Percentiles rank a stretch among this genome's conserved stretches.
These are phyloP conservation scores for Chlorociboria aeruginascens DNA, from an alignment of 495 filamentous ascomycete species.

Conservation along the genomic window DNA sequence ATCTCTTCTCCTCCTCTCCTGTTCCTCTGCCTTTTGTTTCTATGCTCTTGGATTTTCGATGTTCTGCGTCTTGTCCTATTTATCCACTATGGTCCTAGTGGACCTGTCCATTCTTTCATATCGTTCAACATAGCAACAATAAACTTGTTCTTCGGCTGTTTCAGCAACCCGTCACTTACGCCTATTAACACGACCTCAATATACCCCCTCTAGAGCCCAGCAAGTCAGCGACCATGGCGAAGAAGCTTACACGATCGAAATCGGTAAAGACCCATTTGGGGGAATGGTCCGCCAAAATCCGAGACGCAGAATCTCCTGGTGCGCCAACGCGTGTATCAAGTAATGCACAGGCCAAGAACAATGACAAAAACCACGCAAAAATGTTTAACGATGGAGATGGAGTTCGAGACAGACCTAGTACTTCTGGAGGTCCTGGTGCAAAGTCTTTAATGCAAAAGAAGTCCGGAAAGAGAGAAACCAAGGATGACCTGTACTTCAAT, in stretches of 20 bases:
- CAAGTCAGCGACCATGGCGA: conserved; percentile 2
- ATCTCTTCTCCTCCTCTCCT: conserved; percentile 5
- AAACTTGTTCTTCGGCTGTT: conserved; percentile 6
- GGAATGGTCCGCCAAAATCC: conserved; percentile 10
- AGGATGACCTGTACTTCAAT: conserved; percentile 37
- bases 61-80: background rate
- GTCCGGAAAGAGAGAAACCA: conserved; percentile 26
- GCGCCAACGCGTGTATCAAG: conserved; percentile 18
- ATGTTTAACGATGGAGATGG: conserved; percentile 2
- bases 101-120: conserved; percentile 20
- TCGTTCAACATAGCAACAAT: conserved; percentile 7
- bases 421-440: conserved; percentile 13
- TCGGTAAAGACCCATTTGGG: conserved; percentile 5
- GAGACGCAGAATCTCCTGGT: conserved; percentile 17
- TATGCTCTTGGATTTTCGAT: conserved; percentile 1
- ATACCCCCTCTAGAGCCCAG: background rate
- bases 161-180: conserved; percentile 13
- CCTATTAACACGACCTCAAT: background rate
- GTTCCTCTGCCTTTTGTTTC: background rate
- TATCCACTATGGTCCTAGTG: conserved; percentile 15
- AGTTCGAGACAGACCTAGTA: conserved; percentile 15
- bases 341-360: conserved; percentile 15
- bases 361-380: background rate
- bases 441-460: conserved; percentile 7
- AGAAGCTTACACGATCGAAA: background rate